Conservation (phyloP, 768 basidiomycete species). For the Trametes cinnabarina region DNA sequence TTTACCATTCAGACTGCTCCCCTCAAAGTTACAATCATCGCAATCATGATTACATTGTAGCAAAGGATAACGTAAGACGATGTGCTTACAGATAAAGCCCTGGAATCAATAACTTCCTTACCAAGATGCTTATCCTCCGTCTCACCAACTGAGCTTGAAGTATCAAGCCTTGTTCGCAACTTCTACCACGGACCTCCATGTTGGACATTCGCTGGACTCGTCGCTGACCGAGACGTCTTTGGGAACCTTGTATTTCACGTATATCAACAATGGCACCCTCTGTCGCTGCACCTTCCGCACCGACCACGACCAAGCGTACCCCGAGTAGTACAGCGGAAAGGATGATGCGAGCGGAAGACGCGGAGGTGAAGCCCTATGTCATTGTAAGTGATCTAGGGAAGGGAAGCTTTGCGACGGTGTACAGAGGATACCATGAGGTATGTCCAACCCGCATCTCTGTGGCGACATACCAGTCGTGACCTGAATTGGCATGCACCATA, state of each 20-base stretch:
- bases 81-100: too few relatives aligned
- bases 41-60: too few relatives aligned
- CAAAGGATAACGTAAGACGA: too few relatives aligned
- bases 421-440: constrained; percentile 89
- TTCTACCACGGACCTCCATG: not conserved
- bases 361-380: constrained; percentile 74
- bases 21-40: too few relatives aligned
- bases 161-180: not conserved
- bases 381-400: constrained; percentile 77
- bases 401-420: constrained; percentile 95
- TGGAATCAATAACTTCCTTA: too few relatives aligned
- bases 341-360: constrained; percentile 46
- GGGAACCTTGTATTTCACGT: not conserved
- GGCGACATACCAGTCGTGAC: not conserved
- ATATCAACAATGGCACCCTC: constrained; percentile 29
- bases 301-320: constrained; percentile 20
- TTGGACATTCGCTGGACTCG: not conserved
- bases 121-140: not conserved
- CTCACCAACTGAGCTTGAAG: not conserved
- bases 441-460: not conserved
- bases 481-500: constrained; percentile 30
- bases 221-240: not conserved
- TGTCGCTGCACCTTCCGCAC: constrained; percentile 11
- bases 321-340: constrained; percentile 20
- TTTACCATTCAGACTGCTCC: too few relatives aligned